Evolutionary conservation across 441 rosid genomes (phyloP), one percentile per base, ranked within the genome.

Genomic region (Pelargonium hybrid): DNA sequence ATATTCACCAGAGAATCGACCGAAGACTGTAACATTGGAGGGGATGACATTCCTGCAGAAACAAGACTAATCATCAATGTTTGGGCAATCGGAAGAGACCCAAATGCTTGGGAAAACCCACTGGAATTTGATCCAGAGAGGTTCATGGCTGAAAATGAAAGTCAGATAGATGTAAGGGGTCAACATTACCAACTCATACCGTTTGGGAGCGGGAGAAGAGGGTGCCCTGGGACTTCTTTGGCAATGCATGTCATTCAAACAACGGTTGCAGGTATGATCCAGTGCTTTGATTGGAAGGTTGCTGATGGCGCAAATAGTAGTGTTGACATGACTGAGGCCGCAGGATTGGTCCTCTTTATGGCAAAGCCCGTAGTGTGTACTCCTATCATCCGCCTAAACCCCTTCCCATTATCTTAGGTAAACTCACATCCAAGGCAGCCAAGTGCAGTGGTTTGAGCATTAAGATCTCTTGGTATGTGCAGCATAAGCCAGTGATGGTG

Each of bases 211-310:
- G 90, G 90, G 5, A 76, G 86, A 72, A 76, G 90, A 70, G 64
- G 81, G 1, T 84, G 88, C 75, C 90, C 88, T 1, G 88, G 87
- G 21, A 71, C 80, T 0, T 70, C 82, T 9, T 39, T 86, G 66
- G 90, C 84, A 0, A 54, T 79, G 47, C 82, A 78, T 14, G 31
- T 83, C 20, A 83, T 91, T 59, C 89, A 87, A n/a, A 64, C 85
- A 29, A 78, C 71, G 13, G 82, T 87, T 6, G 93, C 86, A 20
- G 80, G 86, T 5, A 69, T 83, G 86, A 79, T 91, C 72, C 93
- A 91, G 21, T 87, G 87, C 73, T 89, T 91, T 66, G 89, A 87
- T 2, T 89, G 95, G 93, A 79, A 76, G 69, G 81, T 78, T 13
- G 54, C 17, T 18, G 48, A 14, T 6, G 77, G 69, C 45, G 43